These are phyloP conservation scores for Fagus crenata DNA, from an alignment of 306 rosid species.

Conservation along the genomic window DNA sequence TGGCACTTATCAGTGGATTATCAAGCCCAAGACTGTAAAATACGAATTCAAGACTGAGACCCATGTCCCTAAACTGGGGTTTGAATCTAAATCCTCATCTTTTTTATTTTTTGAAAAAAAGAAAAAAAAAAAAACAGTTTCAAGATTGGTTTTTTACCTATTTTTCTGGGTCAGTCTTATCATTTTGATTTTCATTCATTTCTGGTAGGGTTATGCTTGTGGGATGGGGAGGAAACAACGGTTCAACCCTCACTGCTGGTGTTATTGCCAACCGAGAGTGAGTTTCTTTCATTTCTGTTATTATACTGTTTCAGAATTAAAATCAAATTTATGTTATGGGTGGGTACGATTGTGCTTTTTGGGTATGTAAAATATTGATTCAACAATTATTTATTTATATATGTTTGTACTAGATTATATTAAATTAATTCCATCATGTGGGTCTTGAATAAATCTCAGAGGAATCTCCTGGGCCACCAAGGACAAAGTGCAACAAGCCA, in stretches of 20 bases:
- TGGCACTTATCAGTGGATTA: constrained; percentile 88
- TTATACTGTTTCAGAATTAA: not conserved
- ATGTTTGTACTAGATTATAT: not conserved
- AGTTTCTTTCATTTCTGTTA: constrained; percentile 21
- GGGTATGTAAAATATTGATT: not conserved
- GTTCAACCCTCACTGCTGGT: constrained; percentile 85
- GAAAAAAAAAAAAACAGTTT: not conserved
- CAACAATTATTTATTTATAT: not conserved
- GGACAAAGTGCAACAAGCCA: constrained; percentile 92
- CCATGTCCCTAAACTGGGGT: constrained; percentile 90
- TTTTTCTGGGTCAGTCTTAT: not conserved
- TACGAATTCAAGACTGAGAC: constrained; percentile 74
- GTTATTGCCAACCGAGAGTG: constrained; percentile 92
- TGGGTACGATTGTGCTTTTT: not conserved
- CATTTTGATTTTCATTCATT: not conserved
- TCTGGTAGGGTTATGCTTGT: constrained; percentile 83
- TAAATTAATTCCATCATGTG: constrained; percentile 15
- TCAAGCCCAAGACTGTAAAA: constrained; percentile 78
- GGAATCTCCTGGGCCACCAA: constrained; percentile 99
- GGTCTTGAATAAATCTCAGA: constrained; percentile 42
- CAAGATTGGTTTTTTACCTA: not conserved
- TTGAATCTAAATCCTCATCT: constrained; percentile 17
- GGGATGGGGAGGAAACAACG: constrained; percentile 99
- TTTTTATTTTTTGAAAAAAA: no score
- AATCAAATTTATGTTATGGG: not conserved